Evolutionary conservation across 2,329 filamentous ascomycete species (phyloP).

Genomic region (Sclerotinia borealis): DNA sequence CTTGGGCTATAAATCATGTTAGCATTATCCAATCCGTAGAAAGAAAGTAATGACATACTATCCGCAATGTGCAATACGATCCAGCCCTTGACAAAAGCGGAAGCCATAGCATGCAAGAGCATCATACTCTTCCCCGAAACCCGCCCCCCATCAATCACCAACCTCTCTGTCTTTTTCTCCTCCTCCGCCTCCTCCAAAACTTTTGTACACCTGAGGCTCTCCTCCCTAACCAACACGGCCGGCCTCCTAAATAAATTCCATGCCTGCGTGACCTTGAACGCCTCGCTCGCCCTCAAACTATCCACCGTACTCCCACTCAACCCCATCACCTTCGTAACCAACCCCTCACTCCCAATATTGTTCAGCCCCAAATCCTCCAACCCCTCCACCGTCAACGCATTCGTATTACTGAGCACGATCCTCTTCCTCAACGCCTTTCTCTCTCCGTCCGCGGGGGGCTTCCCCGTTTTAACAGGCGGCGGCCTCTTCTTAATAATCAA

Average conservation of each 20-base stretch:
- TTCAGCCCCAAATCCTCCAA: conserved; percentile 54
- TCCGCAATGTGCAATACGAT: conserved; percentile 86
- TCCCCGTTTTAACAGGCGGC: conserved; percentile 29
- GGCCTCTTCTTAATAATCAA: conserved; percentile 44
- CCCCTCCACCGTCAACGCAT: conserved; percentile 71
- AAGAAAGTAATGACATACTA: conserved; percentile 47
- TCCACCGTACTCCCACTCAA: conserved; percentile 68
- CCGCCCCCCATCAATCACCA: conserved; percentile 67
- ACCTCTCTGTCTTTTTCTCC: conserved; percentile 50
- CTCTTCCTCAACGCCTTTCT: conserved; percentile 82
- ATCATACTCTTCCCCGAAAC: conserved; percentile 83
- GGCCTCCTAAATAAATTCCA: conserved; percentile 85
- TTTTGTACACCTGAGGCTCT: conserved; percentile 67
- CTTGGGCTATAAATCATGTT: conserved; percentile 53
- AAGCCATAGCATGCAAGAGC: conserved; percentile 74
- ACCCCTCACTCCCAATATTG: conserved; percentile 49
- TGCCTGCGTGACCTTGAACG: conserved; percentile 83
- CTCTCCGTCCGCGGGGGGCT: conserved; percentile 67
- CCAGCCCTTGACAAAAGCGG: conserved; percentile 79
- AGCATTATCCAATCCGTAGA: conserved; percentile 9
- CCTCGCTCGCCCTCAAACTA: conserved; percentile 73
- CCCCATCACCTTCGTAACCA: conserved; percentile 59
- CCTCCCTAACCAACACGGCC: conserved; percentile 68
- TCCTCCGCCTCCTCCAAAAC: conserved; percentile 52
- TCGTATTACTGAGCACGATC: conserved; percentile 89